phyloP scores from a whole-genome alignment of 1,139 yeast species.

The Lodderomyces parapsilosis region DNA sequence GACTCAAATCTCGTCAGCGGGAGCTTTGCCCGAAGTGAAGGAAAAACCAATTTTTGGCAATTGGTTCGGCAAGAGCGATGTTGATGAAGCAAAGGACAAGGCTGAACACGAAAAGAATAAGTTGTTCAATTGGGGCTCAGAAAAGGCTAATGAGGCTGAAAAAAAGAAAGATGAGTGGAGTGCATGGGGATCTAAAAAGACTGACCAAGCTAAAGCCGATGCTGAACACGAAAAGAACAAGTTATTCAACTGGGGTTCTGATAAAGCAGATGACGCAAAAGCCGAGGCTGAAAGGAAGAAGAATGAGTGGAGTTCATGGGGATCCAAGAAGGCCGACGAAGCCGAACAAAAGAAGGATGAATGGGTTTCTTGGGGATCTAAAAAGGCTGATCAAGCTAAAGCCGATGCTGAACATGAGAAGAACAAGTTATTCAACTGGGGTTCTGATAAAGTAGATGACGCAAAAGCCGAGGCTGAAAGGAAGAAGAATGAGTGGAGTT shows the following conservation, averaged over 20 bases:
- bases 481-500: too few relatives aligned
- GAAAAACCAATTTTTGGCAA: constrained; percentile 17
- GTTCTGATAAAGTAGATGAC: constrained; percentile 7
- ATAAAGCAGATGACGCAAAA: constrained; percentile 19
- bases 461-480: constrained; percentile 10
- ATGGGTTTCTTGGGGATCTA: constrained; percentile 23
- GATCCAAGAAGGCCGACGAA: constrained; percentile 21
- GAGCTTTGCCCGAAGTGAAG: constrained; percentile 9
- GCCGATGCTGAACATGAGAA: constrained; percentile 11
- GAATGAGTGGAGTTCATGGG: constrained; percentile 20
- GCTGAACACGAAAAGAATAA: constrained; percentile 20
- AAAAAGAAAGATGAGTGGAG: constrained; percentile 9
- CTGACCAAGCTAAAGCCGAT: constrained; percentile 16
- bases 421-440: constrained; percentile 18
- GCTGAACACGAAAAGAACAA: constrained; percentile 20
- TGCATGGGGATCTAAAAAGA: constrained; percentile 21
- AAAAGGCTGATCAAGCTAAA: constrained; percentile 20
- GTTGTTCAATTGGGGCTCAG: constrained; percentile 30
- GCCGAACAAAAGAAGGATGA: constrained; percentile 11
- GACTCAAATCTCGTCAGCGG: constrained; percentile 16
- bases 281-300: constrained; percentile 13
- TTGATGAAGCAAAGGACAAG: constrained; percentile 7
- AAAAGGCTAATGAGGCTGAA: too few relatives aligned
- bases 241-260: constrained; percentile 30
- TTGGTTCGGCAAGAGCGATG: constrained; percentile 22